phyloP scores from a whole-genome alignment of 1,284 basidiomycete species.

The Bondarzewia mesenterica region DNA sequence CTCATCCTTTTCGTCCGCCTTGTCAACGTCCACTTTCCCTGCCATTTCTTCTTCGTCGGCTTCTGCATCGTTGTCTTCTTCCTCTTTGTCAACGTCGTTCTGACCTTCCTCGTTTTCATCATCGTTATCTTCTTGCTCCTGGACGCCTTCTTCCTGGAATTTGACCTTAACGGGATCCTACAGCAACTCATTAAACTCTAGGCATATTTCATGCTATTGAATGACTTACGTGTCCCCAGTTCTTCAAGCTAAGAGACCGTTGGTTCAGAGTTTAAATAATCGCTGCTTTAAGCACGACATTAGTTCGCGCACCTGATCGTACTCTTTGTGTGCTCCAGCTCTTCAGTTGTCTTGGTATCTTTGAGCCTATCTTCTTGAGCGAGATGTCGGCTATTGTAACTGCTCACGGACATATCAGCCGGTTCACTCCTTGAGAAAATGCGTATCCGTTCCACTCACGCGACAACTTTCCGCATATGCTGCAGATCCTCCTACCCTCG shows the following conservation, averaged over 20 bases:
- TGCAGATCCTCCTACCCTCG: conserved; percentile 22
- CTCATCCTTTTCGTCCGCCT: not conserved
- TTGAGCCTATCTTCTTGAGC: conserved; percentile 27
- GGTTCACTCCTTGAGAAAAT: too few species aligned
- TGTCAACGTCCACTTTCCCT: not conserved
- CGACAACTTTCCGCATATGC: conserved; percentile 30
- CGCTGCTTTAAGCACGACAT: not conserved
- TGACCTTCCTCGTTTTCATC: not conserved
- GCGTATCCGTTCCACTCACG: conserved; percentile 18
- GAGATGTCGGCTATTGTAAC: conserved; percentile 26
- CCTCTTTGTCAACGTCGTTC: not conserved
- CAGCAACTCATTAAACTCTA: not conserved
- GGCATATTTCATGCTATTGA: not conserved
- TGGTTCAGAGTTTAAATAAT: too few species aligned
- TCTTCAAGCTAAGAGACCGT: conserved; percentile 21
- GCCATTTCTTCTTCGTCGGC: not conserved
- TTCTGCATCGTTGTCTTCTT: not conserved
- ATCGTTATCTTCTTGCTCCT: not conserved
- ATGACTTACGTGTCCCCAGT: conserved; percentile 27
- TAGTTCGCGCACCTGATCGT: conserved; percentile 21
- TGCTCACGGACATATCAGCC: conserved; percentile 8
- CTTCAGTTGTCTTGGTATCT: conserved; percentile 26
- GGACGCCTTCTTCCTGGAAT: conserved; percentile 11
- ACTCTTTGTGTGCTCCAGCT: conserved; percentile 27
- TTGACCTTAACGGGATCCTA: conserved; percentile 23